Conservation (phyloP, 371 early-diverging fungal species). For the Mortierella sp. region DNA sequence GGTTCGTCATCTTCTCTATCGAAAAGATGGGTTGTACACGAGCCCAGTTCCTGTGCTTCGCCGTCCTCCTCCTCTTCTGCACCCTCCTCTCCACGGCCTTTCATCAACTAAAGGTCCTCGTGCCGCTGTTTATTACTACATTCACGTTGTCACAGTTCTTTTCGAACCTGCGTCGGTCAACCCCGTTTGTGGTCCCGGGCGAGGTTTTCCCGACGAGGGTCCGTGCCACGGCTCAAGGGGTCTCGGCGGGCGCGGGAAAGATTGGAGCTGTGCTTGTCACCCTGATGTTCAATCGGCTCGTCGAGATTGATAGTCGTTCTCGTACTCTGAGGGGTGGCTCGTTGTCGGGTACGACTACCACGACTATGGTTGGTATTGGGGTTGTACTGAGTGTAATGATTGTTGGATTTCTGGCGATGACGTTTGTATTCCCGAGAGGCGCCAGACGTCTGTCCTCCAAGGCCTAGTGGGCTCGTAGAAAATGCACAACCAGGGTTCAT, state of each 20-base stretch:
- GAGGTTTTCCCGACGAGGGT: conserved; percentile 89
- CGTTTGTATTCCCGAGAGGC: not conserved
- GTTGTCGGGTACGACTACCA: not conserved
- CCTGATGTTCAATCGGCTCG: conserved; percentile 64
- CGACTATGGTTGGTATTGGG: not conserved
- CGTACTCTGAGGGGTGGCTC: not conserved
- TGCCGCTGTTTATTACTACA: conserved; percentile 65
- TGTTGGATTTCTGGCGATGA: not conserved
- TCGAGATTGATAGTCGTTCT: conserved; percentile 58
- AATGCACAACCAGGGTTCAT: not conserved
- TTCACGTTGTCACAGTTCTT: conserved; percentile 83
- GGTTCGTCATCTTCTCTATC: conserved; percentile 75
- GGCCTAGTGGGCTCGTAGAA: not conserved
- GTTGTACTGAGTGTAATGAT: not conserved
- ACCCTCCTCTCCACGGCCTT: conserved; percentile 48
- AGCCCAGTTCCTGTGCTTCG: conserved; percentile 81
- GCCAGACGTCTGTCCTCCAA: not conserved
- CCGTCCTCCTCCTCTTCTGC: conserved; percentile 52
- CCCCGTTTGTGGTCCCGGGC: conserved; percentile 90
- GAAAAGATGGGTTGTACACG: conserved; percentile 77
- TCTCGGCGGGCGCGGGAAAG: conserved; percentile 78
- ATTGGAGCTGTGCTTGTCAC: conserved; percentile 74
- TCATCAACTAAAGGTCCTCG: conserved; percentile 41
- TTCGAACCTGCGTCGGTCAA: conserved; percentile 77
- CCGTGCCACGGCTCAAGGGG: conserved; percentile 75